Base-by-base conservation (phyloP, 2,329 filamentous ascomycete genomes). In the Aspergillus quadrilineatus region DNA sequence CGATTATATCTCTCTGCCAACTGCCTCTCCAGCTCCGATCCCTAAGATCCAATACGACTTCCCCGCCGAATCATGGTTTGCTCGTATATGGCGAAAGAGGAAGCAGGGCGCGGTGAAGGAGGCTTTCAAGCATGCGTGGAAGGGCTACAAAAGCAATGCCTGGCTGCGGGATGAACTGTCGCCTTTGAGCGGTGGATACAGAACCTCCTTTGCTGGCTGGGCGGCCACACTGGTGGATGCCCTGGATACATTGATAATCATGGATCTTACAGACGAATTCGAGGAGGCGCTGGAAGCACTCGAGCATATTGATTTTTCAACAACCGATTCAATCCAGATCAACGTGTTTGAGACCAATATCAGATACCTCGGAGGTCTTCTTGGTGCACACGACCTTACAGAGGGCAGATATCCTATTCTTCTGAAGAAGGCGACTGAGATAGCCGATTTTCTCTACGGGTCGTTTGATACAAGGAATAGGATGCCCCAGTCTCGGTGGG, bases 331-430 rank as follows among this genome's bases (percentile, higher is more conserved):
- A 44, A 70, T 73, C 22, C 82, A 89, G 39, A 93, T 97, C 47
- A 92, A 92, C 45, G 83, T 96, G 7, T 97, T 97, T 65, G 92
- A 97, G 74, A 95, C 92, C 0, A 90, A 87, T 15, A 97, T 97
- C 67, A 85, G 93, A 52, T 96, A 97, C 67, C 81, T 97, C 10
- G 93, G 93, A 28, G 93, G 93, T 0, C 79, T 97, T 37, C 69
- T 97, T 46, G 86, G 85, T 28, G 92, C 92, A 12, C 95, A 93
- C 71, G 93, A 97, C 74, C 80, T 97, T 54, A 92, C 89, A 56
- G 85, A 85, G n/a, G 85, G 82, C 1, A 79, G 79, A 58, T 88
- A 96, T 67, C 78, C 82, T 22, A 79, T 89, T 30, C 78, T 96
- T 12, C 79, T 95, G 17, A 82, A 86, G 58, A 94, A 95, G 75